A percentile compares a stretch with the other conserved stretches of the same genome.
phyloP scores from a whole-genome alignment of 306 rosid genomes.

The Cicer cuneatum region DNA sequence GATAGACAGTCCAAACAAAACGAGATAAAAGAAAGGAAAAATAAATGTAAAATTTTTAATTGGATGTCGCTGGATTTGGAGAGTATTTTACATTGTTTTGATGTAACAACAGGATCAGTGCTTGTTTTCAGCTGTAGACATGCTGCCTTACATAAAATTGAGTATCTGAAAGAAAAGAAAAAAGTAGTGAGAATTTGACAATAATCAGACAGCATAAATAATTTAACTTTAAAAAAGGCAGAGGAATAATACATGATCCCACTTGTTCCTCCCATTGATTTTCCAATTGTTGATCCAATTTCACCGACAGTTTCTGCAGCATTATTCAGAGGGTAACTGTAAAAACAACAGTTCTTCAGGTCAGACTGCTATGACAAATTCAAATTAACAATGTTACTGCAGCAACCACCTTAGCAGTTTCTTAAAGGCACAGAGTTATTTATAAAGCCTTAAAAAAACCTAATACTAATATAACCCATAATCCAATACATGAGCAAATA shows the following conservation, averaged over 20 bases:
- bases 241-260: slow-evolving; percentile 76
- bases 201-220: slow-evolving; percentile 31
- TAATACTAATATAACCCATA: slow-evolving; percentile 17
- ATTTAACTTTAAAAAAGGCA: slow-evolving; percentile 36
- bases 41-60: slow-evolving; percentile 1
- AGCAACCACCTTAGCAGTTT: slow-evolving; percentile 31
- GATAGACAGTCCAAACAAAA: slow-evolving; percentile 17
- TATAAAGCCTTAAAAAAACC: slow-evolving; percentile 1
- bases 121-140: slow-evolving; percentile 66
- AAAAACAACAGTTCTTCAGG: slow-evolving; percentile 40
- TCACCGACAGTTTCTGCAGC: slow-evolving; percentile 85
- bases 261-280: slow-evolving; percentile 97
- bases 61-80: slow-evolving; percentile 33
- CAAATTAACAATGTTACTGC: slow-evolving; percentile 34
- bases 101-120: slow-evolving; percentile 51
- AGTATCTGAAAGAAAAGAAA: slow-evolving; percentile 57
- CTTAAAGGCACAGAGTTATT: slow-evolving; percentile 16
- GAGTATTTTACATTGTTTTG: slow-evolving; percentile 69
- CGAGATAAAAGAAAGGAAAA: not conserved
- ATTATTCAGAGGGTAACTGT: slow-evolving; percentile 95
- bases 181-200: slow-evolving; percentile 5
- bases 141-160: slow-evolving; percentile 83
- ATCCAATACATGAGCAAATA: slow-evolving; percentile 23
- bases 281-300: slow-evolving; percentile 79
- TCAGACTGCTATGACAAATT: slow-evolving; percentile 44